Evolutionary conservation across 2,329 filamentous ascomycete genomes (phyloP).

Genomic region (Sporothrix globosa): DNA sequence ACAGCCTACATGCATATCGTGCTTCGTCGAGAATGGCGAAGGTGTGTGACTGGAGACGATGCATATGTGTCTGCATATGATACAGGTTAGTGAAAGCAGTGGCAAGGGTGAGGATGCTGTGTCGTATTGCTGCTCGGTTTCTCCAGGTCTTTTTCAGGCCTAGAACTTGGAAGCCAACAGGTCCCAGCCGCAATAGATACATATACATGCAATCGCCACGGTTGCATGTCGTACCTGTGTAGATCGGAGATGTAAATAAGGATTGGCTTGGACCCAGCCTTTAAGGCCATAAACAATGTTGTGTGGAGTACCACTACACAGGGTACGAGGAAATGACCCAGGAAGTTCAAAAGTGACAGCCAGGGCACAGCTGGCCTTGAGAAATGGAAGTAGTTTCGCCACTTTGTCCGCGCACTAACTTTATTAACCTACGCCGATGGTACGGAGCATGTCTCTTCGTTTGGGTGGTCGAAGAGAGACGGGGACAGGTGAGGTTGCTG

Average conservation of each 20-base stretch:
- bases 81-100: background rate
- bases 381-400: background rate
- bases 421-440: background rate
- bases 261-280: no score
- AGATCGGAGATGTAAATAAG: background rate
- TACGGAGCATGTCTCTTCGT: background rate
- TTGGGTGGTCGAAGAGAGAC: background rate
- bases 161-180: conserved; percentile 6
- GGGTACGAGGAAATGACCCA: background rate
- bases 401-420: background rate
- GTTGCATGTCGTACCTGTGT: background rate
- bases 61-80: background rate
- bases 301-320: background rate
- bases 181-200: background rate
- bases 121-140: background rate
- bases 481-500: background rate
- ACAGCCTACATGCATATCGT: conserved; percentile 11
- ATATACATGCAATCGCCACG: background rate
- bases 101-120: background rate
- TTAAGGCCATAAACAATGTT: no score
- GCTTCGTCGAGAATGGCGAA: background rate
- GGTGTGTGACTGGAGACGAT: background rate
- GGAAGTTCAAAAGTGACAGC: background rate
- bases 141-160: background rate
- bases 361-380: background rate